Conservation (phyloP, 2,329 filamentous ascomycete genomes). For the Verticillium dahliae region DNA sequence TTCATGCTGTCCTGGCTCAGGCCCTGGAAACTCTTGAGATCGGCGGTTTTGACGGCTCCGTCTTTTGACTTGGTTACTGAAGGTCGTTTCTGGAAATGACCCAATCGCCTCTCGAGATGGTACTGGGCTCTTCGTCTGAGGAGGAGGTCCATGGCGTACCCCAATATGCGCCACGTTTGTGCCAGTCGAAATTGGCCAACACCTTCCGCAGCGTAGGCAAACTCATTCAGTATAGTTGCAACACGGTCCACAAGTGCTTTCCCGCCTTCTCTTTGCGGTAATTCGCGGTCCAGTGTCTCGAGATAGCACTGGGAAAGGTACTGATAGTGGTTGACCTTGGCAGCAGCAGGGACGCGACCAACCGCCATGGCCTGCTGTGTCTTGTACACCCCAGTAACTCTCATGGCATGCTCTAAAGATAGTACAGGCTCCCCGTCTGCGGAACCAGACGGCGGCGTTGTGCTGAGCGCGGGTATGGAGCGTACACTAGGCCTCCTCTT, state of each 20-base stretch:
- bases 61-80: constrained; percentile 17
- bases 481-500: constrained; percentile 33
- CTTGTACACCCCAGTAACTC: constrained; percentile 49
- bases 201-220: constrained; percentile 49
- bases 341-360: constrained; percentile 46
- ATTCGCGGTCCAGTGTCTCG: constrained; percentile 40
- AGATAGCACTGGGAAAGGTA: constrained; percentile 52
- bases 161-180: constrained; percentile 57
- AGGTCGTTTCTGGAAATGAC: constrained; percentile 25
- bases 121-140: constrained; percentile 49
- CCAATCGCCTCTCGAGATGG: constrained; percentile 45
- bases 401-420: constrained; percentile 51
- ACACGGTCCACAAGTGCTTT: constrained; percentile 40
- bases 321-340: constrained; percentile 45
- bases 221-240: constrained; percentile 45
- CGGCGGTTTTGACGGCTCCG: constrained; percentile 17
- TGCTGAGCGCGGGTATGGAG: constrained; percentile 31
- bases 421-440: constrained; percentile 38
- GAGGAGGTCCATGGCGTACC: constrained; percentile 48
- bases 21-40: constrained; percentile 2
- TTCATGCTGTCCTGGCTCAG: background rate
- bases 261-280: constrained; percentile 32
- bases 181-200: constrained; percentile 53
- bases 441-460: constrained; percentile 45
- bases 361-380: constrained; percentile 58